These are phyloP conservation scores for Rhododendron simsii DNA, from an alignment of 148 eudicot species.

Conservation along the genomic window DNA sequence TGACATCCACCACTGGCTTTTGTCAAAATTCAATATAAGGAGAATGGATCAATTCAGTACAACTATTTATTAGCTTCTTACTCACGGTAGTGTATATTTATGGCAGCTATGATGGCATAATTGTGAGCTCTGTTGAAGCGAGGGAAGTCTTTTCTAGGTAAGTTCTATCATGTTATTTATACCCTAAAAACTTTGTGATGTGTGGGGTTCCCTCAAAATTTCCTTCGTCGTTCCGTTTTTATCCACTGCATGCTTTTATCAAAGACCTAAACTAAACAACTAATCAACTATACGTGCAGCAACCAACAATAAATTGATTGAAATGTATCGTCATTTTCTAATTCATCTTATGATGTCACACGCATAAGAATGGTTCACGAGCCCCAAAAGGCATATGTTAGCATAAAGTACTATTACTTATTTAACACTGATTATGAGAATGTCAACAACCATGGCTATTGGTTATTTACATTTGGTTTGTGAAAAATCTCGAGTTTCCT, in stretches of 20 bases:
- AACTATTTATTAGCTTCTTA: not conserved
- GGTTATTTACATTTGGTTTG: too few relatives aligned
- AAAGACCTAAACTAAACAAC: not conserved
- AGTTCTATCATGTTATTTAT: slow-evolving; percentile 3
- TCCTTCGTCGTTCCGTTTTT: not conserved
- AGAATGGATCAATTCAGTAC: slow-evolving; percentile 7
- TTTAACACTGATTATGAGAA: not conserved
- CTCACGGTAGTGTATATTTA: slow-evolving; percentile 8
- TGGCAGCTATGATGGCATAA: slow-evolving; percentile 86
- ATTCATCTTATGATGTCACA: not conserved
- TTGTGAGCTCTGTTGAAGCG: slow-evolving; percentile 71
- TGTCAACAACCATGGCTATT: not conserved
- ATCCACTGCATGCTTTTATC: not conserved
- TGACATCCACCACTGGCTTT: not conserved
- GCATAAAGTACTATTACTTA: not conserved
- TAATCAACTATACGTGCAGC: not conserved
- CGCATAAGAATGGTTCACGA: not conserved
- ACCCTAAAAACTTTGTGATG: not conserved
- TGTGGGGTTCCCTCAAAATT: not conserved
- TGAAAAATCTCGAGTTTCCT: too few relatives aligned
- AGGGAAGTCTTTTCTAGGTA: slow-evolving; percentile 56
- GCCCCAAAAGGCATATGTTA: not conserved
- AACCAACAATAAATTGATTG: not conserved
- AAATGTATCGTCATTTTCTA: too few relatives aligned
- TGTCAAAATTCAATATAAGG: not conserved